Conservation (phyloP, 257 asterid genomes). For the Fraxinus excelsior region DNA sequence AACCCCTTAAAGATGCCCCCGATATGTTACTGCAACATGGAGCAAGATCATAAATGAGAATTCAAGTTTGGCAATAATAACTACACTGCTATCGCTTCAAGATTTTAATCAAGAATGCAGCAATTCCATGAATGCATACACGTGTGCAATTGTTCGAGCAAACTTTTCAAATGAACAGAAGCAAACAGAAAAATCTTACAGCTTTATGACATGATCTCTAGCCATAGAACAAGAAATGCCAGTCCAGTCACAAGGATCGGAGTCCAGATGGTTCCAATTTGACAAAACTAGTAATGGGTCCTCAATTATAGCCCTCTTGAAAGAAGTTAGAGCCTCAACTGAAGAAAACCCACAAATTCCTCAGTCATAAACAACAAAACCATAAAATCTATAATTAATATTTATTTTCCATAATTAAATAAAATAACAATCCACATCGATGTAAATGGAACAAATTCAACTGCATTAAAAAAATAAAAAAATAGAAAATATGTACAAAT, state of each 20-base stretch:
- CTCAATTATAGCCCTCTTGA: slow-evolving; percentile 80
- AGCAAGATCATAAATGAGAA: slow-evolving; percentile 25
- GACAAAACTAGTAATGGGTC: slow-evolving; percentile 69
- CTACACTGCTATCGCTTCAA: background rate
- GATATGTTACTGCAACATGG: slow-evolving; percentile 69
- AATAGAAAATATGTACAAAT: too few species aligned
- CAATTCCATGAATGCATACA: background rate
- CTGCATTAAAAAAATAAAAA: background rate
- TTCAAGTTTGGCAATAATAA: background rate
- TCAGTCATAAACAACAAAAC: slow-evolving; percentile 17
- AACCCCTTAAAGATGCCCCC: slow-evolving; percentile 70
- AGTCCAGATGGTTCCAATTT: slow-evolving; percentile 70
- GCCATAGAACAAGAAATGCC: slow-evolving; percentile 70
- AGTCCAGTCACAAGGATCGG: slow-evolving; percentile 82
- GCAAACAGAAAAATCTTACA: slow-evolving; percentile 54
- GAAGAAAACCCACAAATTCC: slow-evolving; percentile 26
- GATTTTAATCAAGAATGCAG: slow-evolving; percentile 3
- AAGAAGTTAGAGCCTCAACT: slow-evolving; percentile 72
- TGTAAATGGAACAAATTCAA: slow-evolving; percentile 5
- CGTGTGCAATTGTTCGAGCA: background rate
- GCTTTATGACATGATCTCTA: slow-evolving; percentile 69
- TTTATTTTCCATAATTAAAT: slow-evolving; percentile 22
- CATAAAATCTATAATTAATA: slow-evolving; percentile 3
- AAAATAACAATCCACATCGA: slow-evolving; percentile 33
- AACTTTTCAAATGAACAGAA: slow-evolving; percentile 12